Evolutionary conservation across 140 eudicot species (phyloP), one percentile per base, ranked within the genome.

Genomic region (Bidens hawaiensis): DNA sequence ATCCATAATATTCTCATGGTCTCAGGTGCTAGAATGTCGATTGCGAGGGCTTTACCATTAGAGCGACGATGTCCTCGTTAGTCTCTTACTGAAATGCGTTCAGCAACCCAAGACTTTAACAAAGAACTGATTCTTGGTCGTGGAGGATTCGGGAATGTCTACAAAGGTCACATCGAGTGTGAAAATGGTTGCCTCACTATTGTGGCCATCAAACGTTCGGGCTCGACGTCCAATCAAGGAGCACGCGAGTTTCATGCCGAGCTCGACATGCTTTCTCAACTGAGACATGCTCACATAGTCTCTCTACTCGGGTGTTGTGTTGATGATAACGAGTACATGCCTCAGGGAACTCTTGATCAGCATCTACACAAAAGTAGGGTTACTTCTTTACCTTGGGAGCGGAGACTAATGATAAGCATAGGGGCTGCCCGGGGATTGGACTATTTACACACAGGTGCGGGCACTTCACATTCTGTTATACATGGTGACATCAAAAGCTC

Each of bases 401-500:
- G 57, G 21, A 50, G 65, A 46, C 59, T 68, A 0, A 68, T 21
- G 49, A 28, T 68, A 55, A 9, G 66, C 33, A 11, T 68, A 24
- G 74, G 67, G 4, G 66, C 59, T 27, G 74, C 74, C 18, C 58
- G 67, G 1, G 74, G 74, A 57, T 28, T 68, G 40, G 70, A 71
- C 53, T 61, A 60, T 65, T 70, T 71, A 15, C 76, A 71, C 69
- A 59, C 52, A 5, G 75, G 75, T 23, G 65, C 59, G 1, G 72
- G 60, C 40, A 46, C 53, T 30, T n/a, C 23, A 0, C 72, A 46
- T 22, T 55, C 65, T 0, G 42, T 64, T 42, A 56, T 72, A 15
- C 78, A 72, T 42, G 67, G 54, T n/a, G 78, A 72, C 25, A 51
- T 64, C 3, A 72, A 72, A 42, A 52, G 48, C 17, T 41, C 78